phyloP scores from a whole-genome alignment of 1,284 basidiomycete species.

The Stereum hirsutum region DNA sequence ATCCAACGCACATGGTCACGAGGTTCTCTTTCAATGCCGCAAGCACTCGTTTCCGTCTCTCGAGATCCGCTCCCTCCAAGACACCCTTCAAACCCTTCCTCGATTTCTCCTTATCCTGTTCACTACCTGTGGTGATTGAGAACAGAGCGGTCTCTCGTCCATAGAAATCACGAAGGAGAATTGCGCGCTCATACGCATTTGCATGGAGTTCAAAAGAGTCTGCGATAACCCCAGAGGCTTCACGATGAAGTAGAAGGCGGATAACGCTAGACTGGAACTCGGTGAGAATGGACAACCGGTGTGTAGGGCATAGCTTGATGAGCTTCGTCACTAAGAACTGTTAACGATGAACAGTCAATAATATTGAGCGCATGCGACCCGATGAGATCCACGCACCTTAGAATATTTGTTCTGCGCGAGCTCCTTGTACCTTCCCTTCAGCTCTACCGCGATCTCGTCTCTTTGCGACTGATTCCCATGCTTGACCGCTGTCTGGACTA shows the following conservation, averaged over 20 bases:
- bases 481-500: conserved; percentile 82
- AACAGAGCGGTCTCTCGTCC: conserved; percentile 80
- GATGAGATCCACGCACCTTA: conserved; percentile 41
- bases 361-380: neutral
- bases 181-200: conserved; percentile 72
- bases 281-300: conserved; percentile 62
- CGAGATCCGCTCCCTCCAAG: conserved; percentile 53
- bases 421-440: conserved; percentile 70
- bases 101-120: conserved; percentile 47
- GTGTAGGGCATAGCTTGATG: conserved; percentile 66
- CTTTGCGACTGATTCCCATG: conserved; percentile 73
- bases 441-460: conserved; percentile 70
- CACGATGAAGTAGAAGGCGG: conserved; percentile 71
- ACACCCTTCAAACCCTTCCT: conserved; percentile 60
- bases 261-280: conserved; percentile 72
- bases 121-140: conserved; percentile 41
- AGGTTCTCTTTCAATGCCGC: conserved; percentile 65
- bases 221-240: conserved; percentile 74
- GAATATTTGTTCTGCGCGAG: conserved; percentile 84
- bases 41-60: conserved; percentile 59
- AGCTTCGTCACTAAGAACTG: conserved; percentile 83
- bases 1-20: conserved; percentile 54
- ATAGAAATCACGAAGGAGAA: conserved; percentile 80
- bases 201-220: conserved; percentile 83
- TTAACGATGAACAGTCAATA: neutral